These are phyloP conservation scores for Hexamita inflata DNA, from an alignment of 208 protist genomes.

Conservation along the genomic window DNA sequence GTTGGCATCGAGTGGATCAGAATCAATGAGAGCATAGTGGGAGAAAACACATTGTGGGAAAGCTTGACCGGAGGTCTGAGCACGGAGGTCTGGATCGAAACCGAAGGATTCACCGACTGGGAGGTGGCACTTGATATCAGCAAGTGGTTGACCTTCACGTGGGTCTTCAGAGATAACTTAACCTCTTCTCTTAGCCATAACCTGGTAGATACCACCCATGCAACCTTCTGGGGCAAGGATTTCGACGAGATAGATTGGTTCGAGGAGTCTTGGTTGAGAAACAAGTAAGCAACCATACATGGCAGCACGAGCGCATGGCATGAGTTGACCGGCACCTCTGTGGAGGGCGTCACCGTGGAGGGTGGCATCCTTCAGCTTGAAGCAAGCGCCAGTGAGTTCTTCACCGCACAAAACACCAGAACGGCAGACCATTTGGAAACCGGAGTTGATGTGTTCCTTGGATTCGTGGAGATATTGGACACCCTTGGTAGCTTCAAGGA, in stretches of 20 bases:
- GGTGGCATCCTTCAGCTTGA: slow-evolving; percentile 84
- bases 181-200: slow-evolving; percentile 80
- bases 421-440: slow-evolving; percentile 77
- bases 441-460: slow-evolving; percentile 79
- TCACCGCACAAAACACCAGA: slow-evolving; percentile 74
- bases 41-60: slow-evolving; percentile 96
- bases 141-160: slow-evolving; percentile 76
- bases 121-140: slow-evolving; percentile 83
- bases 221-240: slow-evolving; percentile 77
- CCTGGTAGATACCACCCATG: slow-evolving; percentile 81
- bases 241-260: slow-evolving; percentile 89
- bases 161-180: slow-evolving; percentile 79
- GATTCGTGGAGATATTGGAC: slow-evolving; percentile 94
- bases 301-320: slow-evolving; percentile 73
- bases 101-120: slow-evolving; percentile 95
- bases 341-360: slow-evolving; percentile 96
- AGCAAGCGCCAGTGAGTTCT: slow-evolving; percentile 77
- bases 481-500: slow-evolving; percentile 86
- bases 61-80: slow-evolving; percentile 76
- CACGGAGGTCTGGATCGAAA: slow-evolving; percentile 81
- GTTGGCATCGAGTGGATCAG: slow-evolving; percentile 60
- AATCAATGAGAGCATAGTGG: slow-evolving; percentile 77
- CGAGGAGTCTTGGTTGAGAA: slow-evolving; percentile 71
- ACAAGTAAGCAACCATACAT: slow-evolving; percentile 76
- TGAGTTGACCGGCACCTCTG: slow-evolving; percentile 88